phyloP scores from a whole-genome alignment of 2,329 filamentous ascomycete genomes.

The Diaporthe citrichinensis region DNA sequence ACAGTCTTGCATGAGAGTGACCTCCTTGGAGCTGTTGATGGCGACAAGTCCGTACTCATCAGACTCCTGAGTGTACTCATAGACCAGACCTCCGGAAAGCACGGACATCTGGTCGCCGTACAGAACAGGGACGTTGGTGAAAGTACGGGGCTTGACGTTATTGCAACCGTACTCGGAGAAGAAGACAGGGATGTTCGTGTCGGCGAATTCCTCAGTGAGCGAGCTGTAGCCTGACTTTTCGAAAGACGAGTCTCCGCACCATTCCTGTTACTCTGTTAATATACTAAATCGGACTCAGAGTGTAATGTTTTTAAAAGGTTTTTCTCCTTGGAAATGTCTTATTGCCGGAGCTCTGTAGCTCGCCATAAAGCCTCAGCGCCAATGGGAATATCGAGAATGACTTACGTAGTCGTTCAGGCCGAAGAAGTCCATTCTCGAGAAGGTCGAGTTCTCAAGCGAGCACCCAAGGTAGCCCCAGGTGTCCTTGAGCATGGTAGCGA shows the following conservation, averaged over 20 bases:
- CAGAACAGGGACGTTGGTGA: constrained; percentile 79
- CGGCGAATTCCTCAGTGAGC: constrained; percentile 72
- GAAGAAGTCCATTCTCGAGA: constrained; percentile 77
- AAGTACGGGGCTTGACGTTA: constrained; percentile 73
- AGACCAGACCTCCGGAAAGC: constrained; percentile 80
- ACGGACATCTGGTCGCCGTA: constrained; percentile 77
- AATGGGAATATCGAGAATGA: not conserved
- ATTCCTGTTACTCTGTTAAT: constrained; percentile 55
- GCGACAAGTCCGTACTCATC: constrained; percentile 73
- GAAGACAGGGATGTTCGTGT: constrained; percentile 78
- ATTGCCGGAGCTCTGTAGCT: no score
- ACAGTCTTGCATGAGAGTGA: constrained; percentile 71
- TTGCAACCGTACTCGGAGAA: constrained; percentile 86
- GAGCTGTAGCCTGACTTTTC: constrained; percentile 50
- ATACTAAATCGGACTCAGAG: not conserved
- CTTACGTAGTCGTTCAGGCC: constrained; percentile 75
- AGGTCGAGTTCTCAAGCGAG: constrained; percentile 62
- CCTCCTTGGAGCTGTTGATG: constrained; percentile 67
- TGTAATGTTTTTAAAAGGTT: not conserved
- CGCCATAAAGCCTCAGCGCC: not conserved
- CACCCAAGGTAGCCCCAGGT: constrained; percentile 81
- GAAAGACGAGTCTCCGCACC: constrained; percentile 68
- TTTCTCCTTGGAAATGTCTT: not conserved
- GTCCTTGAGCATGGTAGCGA: constrained; percentile 76
- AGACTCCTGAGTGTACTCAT: constrained; percentile 79